These are phyloP conservation scores for Podaxis sp. DNA, from an alignment of 768 basidiomycete genomes.

Conservation along the genomic window DNA sequence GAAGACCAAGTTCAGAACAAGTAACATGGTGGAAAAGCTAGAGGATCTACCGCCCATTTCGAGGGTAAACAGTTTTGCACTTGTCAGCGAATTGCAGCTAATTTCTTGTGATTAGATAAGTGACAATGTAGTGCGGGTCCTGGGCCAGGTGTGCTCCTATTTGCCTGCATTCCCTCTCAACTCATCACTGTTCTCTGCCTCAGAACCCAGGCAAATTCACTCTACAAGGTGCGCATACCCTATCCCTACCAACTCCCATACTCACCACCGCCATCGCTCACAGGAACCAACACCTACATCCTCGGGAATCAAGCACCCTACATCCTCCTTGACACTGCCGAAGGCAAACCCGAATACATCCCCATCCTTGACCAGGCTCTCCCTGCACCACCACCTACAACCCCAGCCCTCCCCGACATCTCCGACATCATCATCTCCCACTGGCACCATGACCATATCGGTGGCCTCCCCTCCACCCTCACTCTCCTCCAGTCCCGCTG, in stretches of 20 bases:
- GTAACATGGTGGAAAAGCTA: constrained; percentile 42
- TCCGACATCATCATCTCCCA: constrained; percentile 93
- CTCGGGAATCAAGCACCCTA: constrained; percentile 67
- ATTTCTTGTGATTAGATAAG: constrained; percentile 48
- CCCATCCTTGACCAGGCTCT: constrained; percentile 62
- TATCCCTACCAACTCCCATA: not conserved
- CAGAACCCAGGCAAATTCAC: constrained; percentile 90
- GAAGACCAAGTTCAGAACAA: not conserved
- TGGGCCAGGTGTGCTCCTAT: constrained; percentile 61
- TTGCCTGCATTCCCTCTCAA: not conserved
- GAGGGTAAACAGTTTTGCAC: constrained; percentile 33
- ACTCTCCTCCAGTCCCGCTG: constrained; percentile 60
- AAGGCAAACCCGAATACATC: constrained; percentile 66
- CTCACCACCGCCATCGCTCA: not conserved
- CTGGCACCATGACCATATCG: constrained; percentile 84
- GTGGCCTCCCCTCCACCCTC: constrained; percentile 71
- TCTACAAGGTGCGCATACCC: constrained; percentile 56
- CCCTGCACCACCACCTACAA: constrained; percentile 27
- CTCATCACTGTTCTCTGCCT: not conserved
- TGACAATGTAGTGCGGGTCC: constrained; percentile 58
- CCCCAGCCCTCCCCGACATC: constrained; percentile 48
- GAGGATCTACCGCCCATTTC: constrained; percentile 49
- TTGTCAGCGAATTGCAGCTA: not conserved
- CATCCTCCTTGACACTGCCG: constrained; percentile 79
- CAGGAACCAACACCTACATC: constrained; percentile 90